phyloP scores from a whole-genome alignment of 2,329 filamentous ascomycete genomes.

The Trichothecium roseum region DNA sequence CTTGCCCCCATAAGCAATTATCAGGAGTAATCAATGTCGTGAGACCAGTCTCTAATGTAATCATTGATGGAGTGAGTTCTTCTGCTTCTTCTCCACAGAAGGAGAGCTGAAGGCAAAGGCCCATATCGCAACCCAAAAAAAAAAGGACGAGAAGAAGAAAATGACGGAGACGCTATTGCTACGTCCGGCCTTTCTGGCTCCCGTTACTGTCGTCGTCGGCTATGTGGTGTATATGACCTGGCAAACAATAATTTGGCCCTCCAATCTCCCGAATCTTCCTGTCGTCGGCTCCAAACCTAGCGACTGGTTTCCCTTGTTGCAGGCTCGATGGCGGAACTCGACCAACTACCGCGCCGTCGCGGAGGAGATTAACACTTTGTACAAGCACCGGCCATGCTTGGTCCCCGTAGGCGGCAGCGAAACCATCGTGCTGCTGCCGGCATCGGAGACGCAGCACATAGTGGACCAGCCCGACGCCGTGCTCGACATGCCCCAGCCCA shows the following conservation, averaged over 20 bases:
- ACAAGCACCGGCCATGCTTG: slow-evolving; percentile 1
- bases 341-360: slow-evolving; percentile 1
- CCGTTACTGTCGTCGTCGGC: neutral
- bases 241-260: slow-evolving; percentile 2
- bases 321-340: slow-evolving; percentile 3
- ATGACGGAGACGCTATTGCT: no score
- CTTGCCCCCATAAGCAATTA: no score
- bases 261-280: slow-evolving; percentile 3
- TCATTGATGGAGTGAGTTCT: no score
- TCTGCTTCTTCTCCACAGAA: no score
- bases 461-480: slow-evolving; percentile 2
- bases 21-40: no score
- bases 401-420: slow-evolving; percentile 1
- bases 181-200: slow-evolving; percentile 3
- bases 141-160: no score
- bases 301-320: slow-evolving; percentile 3
- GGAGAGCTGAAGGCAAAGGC: no score
- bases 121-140: no score
- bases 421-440: slow-evolving; percentile 2
- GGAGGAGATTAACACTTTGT: slow-evolving; percentile 1
- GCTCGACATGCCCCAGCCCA: slow-evolving; percentile 1
- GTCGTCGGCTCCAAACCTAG: neutral
- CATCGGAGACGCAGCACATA: slow-evolving; percentile 2
- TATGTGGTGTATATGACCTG: neutral
- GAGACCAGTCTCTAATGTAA: no score